Percentiles rank a stretch among this genome's conserved stretches.
phyloP scores from a whole-genome alignment of 2,329 filamentous ascomycete species.

The Ophiostoma sp. region DNA sequence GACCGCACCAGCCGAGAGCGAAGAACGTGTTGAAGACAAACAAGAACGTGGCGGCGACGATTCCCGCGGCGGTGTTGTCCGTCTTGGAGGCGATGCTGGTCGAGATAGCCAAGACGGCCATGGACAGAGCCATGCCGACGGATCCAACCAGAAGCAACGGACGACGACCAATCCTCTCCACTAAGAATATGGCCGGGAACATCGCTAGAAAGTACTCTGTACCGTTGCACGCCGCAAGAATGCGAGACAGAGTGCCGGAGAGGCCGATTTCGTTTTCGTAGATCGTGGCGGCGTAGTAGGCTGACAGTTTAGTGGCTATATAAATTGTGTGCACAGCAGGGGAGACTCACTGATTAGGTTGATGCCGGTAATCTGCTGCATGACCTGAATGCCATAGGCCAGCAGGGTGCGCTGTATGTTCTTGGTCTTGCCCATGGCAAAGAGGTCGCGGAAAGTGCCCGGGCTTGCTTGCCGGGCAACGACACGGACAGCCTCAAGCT shows the following conservation, averaged over 20 bases:
- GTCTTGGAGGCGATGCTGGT: constrained; percentile 40
- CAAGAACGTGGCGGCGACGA: constrained; percentile 40
- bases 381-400: constrained; percentile 31
- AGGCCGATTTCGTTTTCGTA: constrained; percentile 30
- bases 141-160: constrained; percentile 47
- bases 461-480: constrained; percentile 60
- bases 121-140: constrained; percentile 55
- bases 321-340: neutral
- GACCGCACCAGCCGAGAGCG: constrained; percentile 53
- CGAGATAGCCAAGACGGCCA: constrained; percentile 47
- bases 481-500: constrained; percentile 55
- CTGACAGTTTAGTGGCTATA: neutral
- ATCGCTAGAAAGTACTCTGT: constrained; percentile 31
- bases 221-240: constrained; percentile 29
- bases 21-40: constrained; percentile 57
- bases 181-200: constrained; percentile 29
- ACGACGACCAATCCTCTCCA: constrained; percentile 31
- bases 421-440: constrained; percentile 28
- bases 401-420: constrained; percentile 32
- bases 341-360: constrained; percentile 25
- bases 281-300: constrained; percentile 32
- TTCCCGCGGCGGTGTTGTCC: constrained; percentile 37
- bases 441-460: constrained; percentile 30
- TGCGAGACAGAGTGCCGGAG: constrained; percentile 25
- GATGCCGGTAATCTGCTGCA: constrained; percentile 47